Base-by-base conservation (phyloP, 2,329 filamentous ascomycete genomes). In the Dactylellina leptospora region DNA sequence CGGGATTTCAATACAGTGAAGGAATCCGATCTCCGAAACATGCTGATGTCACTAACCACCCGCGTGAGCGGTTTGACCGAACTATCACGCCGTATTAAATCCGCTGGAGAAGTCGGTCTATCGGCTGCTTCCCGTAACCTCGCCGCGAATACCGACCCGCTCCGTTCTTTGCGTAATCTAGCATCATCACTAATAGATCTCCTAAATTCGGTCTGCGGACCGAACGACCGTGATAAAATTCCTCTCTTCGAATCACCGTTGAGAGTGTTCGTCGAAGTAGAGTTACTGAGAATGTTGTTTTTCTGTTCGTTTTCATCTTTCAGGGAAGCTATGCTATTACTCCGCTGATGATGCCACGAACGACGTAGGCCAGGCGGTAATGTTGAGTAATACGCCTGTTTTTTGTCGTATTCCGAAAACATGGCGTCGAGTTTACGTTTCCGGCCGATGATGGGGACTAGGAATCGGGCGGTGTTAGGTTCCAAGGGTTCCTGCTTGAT, bases 371-470 rank as follows among this genome's bases (percentile, higher is more conserved):
- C 68, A 9, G 68, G 68, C 4, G 68, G 68, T 36, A 72, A 27
- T n/a, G 50, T 64, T 4, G 68, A 59, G 48, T 59, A 72, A 47
- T 72, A 72, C 16, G 68, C 59, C 45, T 60, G 44, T 28, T 64
- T 72, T 20, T 55, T 72, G 18, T 72, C 68, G 53, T 72, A 72
- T 60, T 64, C 59, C 20, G 45, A 55, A 54, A 72, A 64, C 38
- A 64, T 44, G 4, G 53, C 20, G 18, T 59, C 59, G 11, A 28
- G 48, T 23, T 72, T 72, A n/a, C 68, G 68, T 64, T 72, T 72
- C 22, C 59, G 59, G 27, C 68, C 68, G 22, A 72, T 72, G 45
- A 72, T 54, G 4, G 68, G 59, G 8, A 44, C 45, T 36, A 72
- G 28, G 38, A 72, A 60, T 40, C 33, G 64, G 18, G 68, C 59